These are phyloP conservation scores for Noccaea caerulescens DNA, from an alignment of 345 rosid genomes.

Conservation along the genomic window DNA sequence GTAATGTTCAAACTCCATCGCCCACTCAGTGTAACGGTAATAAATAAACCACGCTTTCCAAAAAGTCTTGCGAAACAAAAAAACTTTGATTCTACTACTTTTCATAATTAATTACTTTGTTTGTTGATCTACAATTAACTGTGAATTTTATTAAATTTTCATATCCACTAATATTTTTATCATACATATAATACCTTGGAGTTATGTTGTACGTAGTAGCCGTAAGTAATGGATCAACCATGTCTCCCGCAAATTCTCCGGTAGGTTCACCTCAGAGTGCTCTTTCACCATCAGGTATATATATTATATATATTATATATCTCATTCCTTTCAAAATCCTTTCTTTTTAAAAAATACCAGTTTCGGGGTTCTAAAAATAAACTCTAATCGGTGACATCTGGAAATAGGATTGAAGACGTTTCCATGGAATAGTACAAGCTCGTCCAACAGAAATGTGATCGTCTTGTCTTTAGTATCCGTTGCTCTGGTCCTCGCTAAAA, in stretches of 20 bases:
- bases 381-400: not conserved
- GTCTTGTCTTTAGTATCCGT: constrained; percentile 11
- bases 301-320: not conserved
- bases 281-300: constrained; percentile 22
- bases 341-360: not conserved
- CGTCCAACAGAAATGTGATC: constrained; percentile 14
- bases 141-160: not conserved
- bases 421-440: constrained; percentile 15
- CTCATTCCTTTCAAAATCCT: not conserved
- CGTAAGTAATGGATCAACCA: not conserved
- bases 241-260: not conserved
- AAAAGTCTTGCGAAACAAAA: not conserved
- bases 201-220: not conserved
- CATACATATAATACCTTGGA: not conserved
- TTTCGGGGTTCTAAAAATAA: not conserved
- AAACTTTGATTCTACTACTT: not conserved
- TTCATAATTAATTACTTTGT: not conserved
- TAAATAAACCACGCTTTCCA: too few relatives aligned
- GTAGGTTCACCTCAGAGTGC: not conserved
- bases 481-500: not conserved
- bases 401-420: constrained; percentile 5
- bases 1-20: constrained; percentile 17
- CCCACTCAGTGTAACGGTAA: constrained; percentile 6
- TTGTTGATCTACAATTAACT: not conserved
- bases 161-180: not conserved